Base-by-base conservation (phyloP, 2,329 filamentous ascomycete genomes). In the Claviceps digitariae region DNA sequence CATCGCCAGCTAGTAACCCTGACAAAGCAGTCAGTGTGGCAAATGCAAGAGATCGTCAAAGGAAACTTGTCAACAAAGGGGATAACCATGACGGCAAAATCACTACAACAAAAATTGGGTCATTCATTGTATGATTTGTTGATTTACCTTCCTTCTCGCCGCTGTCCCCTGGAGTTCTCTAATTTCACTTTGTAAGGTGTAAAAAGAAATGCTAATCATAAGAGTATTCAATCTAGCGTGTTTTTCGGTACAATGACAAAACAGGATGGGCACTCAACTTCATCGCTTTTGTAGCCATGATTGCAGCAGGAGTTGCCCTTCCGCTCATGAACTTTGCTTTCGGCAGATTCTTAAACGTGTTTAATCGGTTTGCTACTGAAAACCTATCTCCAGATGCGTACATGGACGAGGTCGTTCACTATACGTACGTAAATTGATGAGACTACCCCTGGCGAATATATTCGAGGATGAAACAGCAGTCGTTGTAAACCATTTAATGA, bases 261-360 rank as follows among this genome's bases (percentile, higher is more conserved):
- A 17, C 58, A 4, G 69, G 46, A 34, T 48, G 46, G 46, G 29
- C 15, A 69, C 56, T 70, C 43, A 71, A 72, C 48, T 49, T 41
- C 21, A 51, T 69, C n/a, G 67, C 70, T 20, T 56, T 68, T 17
- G 9, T 68, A 20, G 66, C 63, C 56, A 68, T 69, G 64, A 58
- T 72, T n/a, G 66, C 59, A 5, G 58, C 69, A 0, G 70, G 71
- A 44, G 63, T 63, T 2, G 59, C 66, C 6, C 58, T 78, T 10
- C 78, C 78, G 0, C 58, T 81, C 36, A 81, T 83, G 77, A 77
- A 80, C 38, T 66, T 83, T 43, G 69, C 82, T 7, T 79, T 82
- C 61, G 78, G 78, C 57, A n/a, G 65, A 66, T 72, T 76, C 34
- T 72, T 81, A 48, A 75, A 76, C 9, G 67, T 73, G 9, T 82